Evolutionary conservation across 345 rosid genomes (phyloP).

Genomic region (Boechera divaricarpa): DNA sequence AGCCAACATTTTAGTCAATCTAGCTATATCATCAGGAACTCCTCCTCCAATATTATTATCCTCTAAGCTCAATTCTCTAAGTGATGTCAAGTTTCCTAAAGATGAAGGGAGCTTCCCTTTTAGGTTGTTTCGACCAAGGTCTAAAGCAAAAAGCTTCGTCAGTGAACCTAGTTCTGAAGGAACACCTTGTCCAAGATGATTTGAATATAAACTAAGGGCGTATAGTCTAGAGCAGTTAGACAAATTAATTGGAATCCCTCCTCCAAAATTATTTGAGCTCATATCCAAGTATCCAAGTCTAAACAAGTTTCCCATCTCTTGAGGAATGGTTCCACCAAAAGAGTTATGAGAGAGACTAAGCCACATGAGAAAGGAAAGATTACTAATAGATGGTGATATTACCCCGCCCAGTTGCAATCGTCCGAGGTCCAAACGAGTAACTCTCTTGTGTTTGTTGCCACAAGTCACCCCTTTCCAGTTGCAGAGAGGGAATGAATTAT

Average conservation of each 20-base stretch:
- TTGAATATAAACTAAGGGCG: accelerated
- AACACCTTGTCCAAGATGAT: not conserved
- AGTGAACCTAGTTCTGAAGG: not conserved
- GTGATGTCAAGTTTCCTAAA: no score
- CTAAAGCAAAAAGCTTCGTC: not conserved
- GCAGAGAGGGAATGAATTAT: slow-evolving; percentile 37
- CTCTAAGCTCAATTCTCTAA: no score
- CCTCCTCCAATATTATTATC: no score
- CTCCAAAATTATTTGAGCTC: no score
- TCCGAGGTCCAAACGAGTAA: not conserved
- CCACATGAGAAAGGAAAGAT: not conserved
- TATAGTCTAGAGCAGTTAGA: not conserved
- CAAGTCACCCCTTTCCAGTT: slow-evolving; percentile 14
- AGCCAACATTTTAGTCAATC: no score
- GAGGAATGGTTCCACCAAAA: slow-evolving; percentile 3
- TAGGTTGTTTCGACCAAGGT: accelerated
- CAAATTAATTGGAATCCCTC: not conserved
- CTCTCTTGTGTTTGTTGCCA: slow-evolving; percentile 24
- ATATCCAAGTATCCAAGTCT: not conserved
- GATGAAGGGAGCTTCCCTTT: not conserved
- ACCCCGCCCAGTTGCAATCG: not conserved
- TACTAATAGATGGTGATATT: slow-evolving; percentile 28
- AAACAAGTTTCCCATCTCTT: not conserved
- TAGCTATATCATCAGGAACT: no score
- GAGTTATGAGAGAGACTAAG: not conserved